Percentiles rank a stretch among this genome's conserved stretches.
Evolutionary conservation across 2,329 filamentous ascomycete species (phyloP).

Genomic region (Plenodomus biglobosus): DNA sequence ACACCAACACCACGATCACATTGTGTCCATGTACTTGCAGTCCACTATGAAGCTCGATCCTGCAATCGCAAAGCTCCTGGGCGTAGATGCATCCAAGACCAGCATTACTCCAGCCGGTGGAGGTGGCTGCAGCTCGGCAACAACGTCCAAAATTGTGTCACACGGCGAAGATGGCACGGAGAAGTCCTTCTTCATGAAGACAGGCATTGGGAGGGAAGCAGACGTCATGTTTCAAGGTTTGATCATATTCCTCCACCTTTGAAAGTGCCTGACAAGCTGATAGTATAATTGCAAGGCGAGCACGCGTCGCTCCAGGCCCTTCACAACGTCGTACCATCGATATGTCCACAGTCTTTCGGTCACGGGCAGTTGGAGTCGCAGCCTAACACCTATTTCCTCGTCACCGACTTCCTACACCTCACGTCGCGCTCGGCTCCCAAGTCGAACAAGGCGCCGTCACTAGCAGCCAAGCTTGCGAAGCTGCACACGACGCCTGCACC

Average conservation of each 20-base stretch:
- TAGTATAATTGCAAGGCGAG: conserved; percentile 60
- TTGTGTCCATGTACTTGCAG: too few relatives aligned
- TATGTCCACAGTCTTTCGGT: conserved; percentile 76
- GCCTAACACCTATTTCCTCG: conserved; percentile 57
- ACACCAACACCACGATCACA: too few relatives aligned
- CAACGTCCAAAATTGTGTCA: conserved; percentile 63
- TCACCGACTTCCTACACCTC: conserved; percentile 77
- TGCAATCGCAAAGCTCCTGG: conserved; percentile 63
- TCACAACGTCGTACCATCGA: conserved; percentile 66
- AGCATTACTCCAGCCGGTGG: conserved; percentile 64
- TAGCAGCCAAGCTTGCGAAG: conserved; percentile 76
- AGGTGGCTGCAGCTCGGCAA: conserved; percentile 64
- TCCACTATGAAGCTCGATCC: conserved; percentile 58
- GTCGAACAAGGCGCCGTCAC: conserved; percentile 46
- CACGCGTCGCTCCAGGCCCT: conserved; percentile 83
- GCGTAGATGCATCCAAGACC: conserved; percentile 57
- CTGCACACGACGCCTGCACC: conserved; percentile 78
- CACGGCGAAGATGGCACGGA: conserved; percentile 52
- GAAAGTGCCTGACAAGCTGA: conserved; percentile 9
- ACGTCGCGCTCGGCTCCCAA: conserved; percentile 27
- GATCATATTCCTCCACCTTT: neutral
- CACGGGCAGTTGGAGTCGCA: conserved; percentile 61
- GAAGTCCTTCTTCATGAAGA: conserved; percentile 72
- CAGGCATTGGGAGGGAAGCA: conserved; percentile 60
- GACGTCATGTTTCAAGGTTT: conserved; percentile 70